These are phyloP conservation scores for Pseudozyma sp. DNA, from an alignment of 1,284 basidiomycete species.

Conservation along the genomic window DNA sequence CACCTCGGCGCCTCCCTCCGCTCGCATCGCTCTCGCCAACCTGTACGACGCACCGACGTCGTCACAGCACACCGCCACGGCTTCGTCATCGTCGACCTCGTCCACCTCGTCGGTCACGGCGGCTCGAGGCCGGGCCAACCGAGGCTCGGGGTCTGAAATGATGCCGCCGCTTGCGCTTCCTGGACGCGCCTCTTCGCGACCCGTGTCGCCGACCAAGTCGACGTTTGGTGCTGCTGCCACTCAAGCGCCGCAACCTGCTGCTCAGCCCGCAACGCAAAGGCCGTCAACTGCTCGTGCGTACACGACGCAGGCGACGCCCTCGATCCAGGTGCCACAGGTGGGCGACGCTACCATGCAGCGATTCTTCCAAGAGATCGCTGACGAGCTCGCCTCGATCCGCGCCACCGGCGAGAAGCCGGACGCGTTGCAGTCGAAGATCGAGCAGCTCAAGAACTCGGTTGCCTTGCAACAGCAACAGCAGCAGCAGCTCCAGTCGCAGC, in stretches of 20 bases:
- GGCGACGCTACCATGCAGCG: slow-evolving; percentile 78
- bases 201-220: slow-evolving; percentile 47
- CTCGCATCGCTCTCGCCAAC: slow-evolving; percentile 32
- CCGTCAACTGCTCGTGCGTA: slow-evolving; percentile 46
- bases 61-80: slow-evolving; percentile 10
- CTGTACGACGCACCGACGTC: slow-evolving; percentile 28
- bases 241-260: slow-evolving; percentile 18
- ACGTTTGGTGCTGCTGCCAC: slow-evolving; percentile 23
- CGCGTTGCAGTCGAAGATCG: slow-evolving; percentile 71
- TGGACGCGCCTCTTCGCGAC: slow-evolving; percentile 45
- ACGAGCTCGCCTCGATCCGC: slow-evolving; percentile 78
- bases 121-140: slow-evolving; percentile 30
- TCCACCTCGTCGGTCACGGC: slow-evolving; percentile 16
- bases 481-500: slow-evolving; percentile 20
- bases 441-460: slow-evolving; percentile 69
- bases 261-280: slow-evolving; percentile 19
- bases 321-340: slow-evolving; percentile 49
- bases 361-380: slow-evolving; percentile 84
- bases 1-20: slow-evolving; percentile 23
- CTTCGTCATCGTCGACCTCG: slow-evolving; percentile 24
- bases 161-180: slow-evolving; percentile 42
- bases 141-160: slow-evolving; percentile 39
- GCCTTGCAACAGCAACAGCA: slow-evolving; percentile 38
- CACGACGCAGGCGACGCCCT: slow-evolving; percentile 56
- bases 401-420: slow-evolving; percentile 55